phyloP scores from a whole-genome alignment of 1,284 basidiomycete genomes.

The Ustilago hordei region DNA sequence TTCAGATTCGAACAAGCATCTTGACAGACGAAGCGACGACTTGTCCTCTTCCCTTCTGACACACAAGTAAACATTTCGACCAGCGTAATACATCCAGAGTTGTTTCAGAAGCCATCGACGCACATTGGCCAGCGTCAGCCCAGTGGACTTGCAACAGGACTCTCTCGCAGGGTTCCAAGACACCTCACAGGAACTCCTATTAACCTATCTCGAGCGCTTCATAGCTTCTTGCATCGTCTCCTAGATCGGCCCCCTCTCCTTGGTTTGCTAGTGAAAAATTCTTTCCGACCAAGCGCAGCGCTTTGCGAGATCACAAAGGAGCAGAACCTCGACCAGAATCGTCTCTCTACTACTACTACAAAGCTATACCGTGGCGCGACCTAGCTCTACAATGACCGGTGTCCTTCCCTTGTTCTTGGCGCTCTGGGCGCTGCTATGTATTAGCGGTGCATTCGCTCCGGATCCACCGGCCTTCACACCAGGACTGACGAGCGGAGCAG shows the following conservation, averaged over 20 bases:
- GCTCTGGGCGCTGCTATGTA: constrained; percentile 30
- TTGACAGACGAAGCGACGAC: background rate
- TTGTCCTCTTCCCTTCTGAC: background rate
- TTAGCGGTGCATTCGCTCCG: constrained; percentile 26
- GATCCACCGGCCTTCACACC: constrained; percentile 44
- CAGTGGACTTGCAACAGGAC: background rate
- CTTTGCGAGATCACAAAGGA: background rate
- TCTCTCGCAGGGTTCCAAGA: background rate
- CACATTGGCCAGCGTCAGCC: background rate
- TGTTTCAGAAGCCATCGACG: background rate
- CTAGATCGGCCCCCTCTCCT: background rate
- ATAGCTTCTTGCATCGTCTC: background rate
- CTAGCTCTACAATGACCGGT: constrained; percentile 13
- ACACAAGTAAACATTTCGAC: background rate
- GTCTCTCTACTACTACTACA: no score
- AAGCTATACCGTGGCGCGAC: background rate
- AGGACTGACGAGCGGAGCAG: constrained; percentile 16
- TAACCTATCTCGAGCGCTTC: background rate
- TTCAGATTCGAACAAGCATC: no score
- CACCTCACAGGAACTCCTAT: background rate
- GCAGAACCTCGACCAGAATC: background rate
- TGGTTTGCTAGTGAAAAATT: background rate
- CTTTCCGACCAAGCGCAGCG: background rate
- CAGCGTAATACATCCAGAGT: background rate
- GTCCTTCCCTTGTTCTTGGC: constrained; percentile 27